These are phyloP conservation scores for baker's yeast (Saccharomyces cerevisiae) DNA, from an alignment of 805 yeast species.

Conservation along the genomic window DNA sequence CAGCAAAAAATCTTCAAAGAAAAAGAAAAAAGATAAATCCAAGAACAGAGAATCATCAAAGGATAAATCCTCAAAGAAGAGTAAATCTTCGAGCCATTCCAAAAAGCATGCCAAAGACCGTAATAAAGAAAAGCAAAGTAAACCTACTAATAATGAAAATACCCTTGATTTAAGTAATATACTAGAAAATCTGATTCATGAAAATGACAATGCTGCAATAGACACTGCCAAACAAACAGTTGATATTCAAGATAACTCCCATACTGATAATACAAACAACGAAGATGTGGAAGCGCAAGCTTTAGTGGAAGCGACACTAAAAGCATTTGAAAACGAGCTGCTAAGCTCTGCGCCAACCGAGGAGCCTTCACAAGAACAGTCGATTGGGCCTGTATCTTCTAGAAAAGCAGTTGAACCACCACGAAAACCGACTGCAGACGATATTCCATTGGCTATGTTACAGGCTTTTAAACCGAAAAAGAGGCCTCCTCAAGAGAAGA, in stretches of 20 bases:
- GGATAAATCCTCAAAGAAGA: constrained; percentile 4
- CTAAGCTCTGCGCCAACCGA: constrained; percentile 11
- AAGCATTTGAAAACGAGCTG: constrained; percentile 28
- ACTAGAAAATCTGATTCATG: constrained; percentile 25
- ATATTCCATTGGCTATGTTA: constrained; percentile 2
- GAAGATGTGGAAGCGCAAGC: constrained; percentile 29
- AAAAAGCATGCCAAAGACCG: constrained; percentile 2
- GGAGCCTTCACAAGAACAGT: constrained; percentile 1
- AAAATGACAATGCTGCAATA: constrained; percentile 8
- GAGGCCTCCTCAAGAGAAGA: constrained; percentile 3
- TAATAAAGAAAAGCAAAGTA: not conserved
- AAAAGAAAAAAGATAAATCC: constrained; percentile 10
- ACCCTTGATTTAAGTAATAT: constrained; percentile 27
- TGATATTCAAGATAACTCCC: constrained; percentile 1
- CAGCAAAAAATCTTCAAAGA: constrained; percentile 2
- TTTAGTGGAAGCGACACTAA: constrained; percentile 28
- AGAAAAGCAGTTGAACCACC: constrained; percentile 2
- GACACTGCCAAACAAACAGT: not conserved
- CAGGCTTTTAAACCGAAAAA: constrained; percentile 1
- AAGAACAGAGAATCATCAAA: constrained; percentile 12
- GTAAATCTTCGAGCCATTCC: not conserved
- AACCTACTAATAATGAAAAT: constrained; percentile 9
- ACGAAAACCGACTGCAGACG: constrained; percentile 1
- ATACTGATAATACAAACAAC: not conserved
- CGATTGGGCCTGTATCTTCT: constrained; percentile 4